These are phyloP conservation scores for Nakataea oryzae DNA, from an alignment of 2,329 filamentous ascomycete genomes.

Conservation along the genomic window DNA sequence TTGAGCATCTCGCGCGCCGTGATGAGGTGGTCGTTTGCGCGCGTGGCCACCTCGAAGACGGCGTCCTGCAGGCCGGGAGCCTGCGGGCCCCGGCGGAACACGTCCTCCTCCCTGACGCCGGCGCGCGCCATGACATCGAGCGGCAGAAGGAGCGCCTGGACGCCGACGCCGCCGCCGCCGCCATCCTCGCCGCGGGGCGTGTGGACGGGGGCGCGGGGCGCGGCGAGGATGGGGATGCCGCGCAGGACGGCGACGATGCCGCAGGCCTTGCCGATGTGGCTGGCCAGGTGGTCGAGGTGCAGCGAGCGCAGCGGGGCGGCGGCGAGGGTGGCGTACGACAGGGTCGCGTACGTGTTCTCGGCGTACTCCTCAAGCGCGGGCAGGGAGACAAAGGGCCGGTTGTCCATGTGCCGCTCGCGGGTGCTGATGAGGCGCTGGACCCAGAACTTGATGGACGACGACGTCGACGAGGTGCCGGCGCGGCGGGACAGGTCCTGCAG, in stretches of 20 bases:
- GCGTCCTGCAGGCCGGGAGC: constrained; percentile 79
- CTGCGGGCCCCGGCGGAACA: constrained; percentile 69
- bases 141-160: constrained; percentile 61
- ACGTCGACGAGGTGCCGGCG: constrained; percentile 24
- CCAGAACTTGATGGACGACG: constrained; percentile 57
- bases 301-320: constrained; percentile 70
- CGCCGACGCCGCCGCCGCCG: constrained; percentile 22
- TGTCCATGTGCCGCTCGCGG: constrained; percentile 72
- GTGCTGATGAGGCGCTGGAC: constrained; percentile 68
- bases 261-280: constrained; percentile 87
- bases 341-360: constrained; percentile 87
- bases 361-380: constrained; percentile 75
- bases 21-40: constrained; percentile 91
- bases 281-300: constrained; percentile 84
- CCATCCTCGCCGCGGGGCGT: constrained; percentile 25
- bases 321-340: constrained; percentile 81
- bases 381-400: constrained; percentile 68
- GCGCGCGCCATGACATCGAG: constrained; percentile 81
- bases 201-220: constrained; percentile 47
- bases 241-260: constrained; percentile 82
- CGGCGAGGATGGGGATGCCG: constrained; percentile 79
- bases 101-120: constrained; percentile 77
- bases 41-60: constrained; percentile 82
- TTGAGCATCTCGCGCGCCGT: constrained; percentile 87
- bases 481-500: constrained; percentile 48